phyloP scores from a whole-genome alignment of 2,329 filamentous ascomycete species.

The Arachnopeziza araneosa region DNA sequence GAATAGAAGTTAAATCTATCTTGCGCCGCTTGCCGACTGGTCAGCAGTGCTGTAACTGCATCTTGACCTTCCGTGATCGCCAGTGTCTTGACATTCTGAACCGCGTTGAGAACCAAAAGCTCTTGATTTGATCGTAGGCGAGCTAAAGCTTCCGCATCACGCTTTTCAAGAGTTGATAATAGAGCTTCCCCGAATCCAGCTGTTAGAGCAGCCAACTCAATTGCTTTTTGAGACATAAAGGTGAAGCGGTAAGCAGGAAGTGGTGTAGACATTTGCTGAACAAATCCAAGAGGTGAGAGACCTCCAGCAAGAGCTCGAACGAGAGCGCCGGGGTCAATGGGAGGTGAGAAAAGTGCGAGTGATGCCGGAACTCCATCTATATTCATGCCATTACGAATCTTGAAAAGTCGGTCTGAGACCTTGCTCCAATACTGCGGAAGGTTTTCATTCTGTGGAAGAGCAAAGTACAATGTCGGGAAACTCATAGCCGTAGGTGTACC shows the following conservation, averaged over 20 bases:
- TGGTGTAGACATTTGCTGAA: conserved; percentile 15
- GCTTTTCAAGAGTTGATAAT: background rate
- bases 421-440: conserved; percentile 18
- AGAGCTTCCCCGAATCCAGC: background rate
- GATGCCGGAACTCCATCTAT: conserved; percentile 26
- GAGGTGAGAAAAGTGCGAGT: conserved; percentile 27
- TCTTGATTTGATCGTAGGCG: background rate
- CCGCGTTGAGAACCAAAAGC: background rate
- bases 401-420: conserved; percentile 32
- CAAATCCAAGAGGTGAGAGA: conserved; percentile 3
- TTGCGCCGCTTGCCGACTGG: no score
- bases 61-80: no score
- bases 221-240: conserved; percentile 21
- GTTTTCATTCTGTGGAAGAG: conserved; percentile 25
- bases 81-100: no score
- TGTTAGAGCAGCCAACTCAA: conserved; percentile 19
- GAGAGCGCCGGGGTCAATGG: conserved; percentile 26
- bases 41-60: no score
- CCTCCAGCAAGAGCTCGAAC: conserved; percentile 19
- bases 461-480: conserved; percentile 20
- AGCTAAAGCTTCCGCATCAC: background rate
- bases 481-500: no score
- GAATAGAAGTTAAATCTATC: no score
- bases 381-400: conserved; percentile 30
- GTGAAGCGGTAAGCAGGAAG: conserved; percentile 30